Percentiles rank a stretch among this genome's conserved stretches.
These are phyloP conservation scores for Euphorbia lathyris DNA, from an alignment of 345 rosid genomes.

Conservation along the genomic window DNA sequence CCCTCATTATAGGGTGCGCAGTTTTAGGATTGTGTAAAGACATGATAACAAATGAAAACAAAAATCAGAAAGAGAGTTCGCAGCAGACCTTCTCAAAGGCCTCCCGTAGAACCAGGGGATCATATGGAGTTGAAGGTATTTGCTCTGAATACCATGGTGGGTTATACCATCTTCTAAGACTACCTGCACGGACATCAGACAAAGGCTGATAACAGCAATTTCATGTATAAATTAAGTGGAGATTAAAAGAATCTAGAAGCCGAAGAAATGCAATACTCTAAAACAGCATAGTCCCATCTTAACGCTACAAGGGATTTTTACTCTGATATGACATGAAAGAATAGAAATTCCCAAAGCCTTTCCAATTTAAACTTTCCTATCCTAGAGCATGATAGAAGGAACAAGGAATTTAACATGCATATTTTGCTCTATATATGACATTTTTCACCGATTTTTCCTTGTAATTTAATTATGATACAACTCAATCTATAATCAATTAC, in stretches of 20 bases:
- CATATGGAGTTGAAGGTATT: slow-evolving; percentile 68
- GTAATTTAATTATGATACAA: not conserved
- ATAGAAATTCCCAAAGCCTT: not conserved
- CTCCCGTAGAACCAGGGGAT: slow-evolving; percentile 46
- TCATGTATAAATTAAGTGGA: not conserved
- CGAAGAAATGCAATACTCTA: not conserved
- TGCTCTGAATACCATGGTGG: slow-evolving; percentile 64
- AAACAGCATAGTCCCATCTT: not conserved
- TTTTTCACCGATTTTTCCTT: not conserved
- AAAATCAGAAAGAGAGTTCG: slow-evolving; percentile 1
- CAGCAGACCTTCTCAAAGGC: slow-evolving; percentile 65
- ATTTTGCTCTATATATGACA: not conserved
- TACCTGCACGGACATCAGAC: slow-evolving; percentile 42
- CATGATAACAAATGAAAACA: not conserved
- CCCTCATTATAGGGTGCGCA: not conserved
- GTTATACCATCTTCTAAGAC: slow-evolving; percentile 76
- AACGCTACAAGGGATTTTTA: not conserved
- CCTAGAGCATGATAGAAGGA: not conserved
- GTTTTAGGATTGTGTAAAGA: not conserved
- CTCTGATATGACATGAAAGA: not conserved
- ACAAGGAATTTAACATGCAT: not conserved
- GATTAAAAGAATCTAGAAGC: not conserved
- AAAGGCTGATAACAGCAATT: not conserved
- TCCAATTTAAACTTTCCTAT: not conserved
- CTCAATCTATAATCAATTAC: not conserved